Evolutionary conservation across 805 yeast genomes (phyloP).

Genomic region (Saccharomycopsis javanensis): DNA sequence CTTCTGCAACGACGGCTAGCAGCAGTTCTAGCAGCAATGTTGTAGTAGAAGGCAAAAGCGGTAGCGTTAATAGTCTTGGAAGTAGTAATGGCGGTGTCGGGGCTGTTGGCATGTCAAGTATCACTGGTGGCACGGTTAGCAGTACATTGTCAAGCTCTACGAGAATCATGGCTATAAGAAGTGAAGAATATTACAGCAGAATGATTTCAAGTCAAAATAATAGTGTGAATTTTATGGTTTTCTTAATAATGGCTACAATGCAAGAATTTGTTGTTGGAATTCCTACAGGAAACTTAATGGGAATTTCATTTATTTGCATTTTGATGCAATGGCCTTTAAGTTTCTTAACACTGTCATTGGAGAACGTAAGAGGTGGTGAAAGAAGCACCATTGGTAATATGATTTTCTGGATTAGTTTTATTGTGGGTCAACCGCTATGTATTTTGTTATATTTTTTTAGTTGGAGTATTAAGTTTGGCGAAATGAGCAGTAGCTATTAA

Average conservation of each 20-base stretch:
- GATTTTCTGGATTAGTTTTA: conserved; percentile 36
- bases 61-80: not conserved
- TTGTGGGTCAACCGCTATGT: conserved; percentile 38
- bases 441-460: conserved; percentile 35
- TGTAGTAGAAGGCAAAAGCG: not conserved
- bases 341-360: conserved; percentile 32
- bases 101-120: not conserved
- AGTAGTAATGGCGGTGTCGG: too few relatives aligned
- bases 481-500: conserved; percentile 12
- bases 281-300: conserved; percentile 37
- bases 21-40: not conserved
- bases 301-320: conserved; percentile 37
- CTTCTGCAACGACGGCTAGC: not conserved
- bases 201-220: conserved; percentile 6
- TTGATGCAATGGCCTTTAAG: conserved; percentile 35
- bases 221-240: conserved; percentile 29
- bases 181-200: not conserved
- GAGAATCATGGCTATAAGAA: not conserved
- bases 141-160: not conserved
- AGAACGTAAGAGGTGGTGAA: conserved; percentile 29
- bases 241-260: conserved; percentile 35
- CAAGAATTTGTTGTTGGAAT: conserved; percentile 38
- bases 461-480: conserved; percentile 29
- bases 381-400: conserved; percentile 36
- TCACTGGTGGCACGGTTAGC: not conserved